Evolutionary conservation across 2,329 filamentous ascomycete genomes (phyloP), one percentile per base, ranked within the genome.

Genomic region (Ophiostoma sp.): DNA sequence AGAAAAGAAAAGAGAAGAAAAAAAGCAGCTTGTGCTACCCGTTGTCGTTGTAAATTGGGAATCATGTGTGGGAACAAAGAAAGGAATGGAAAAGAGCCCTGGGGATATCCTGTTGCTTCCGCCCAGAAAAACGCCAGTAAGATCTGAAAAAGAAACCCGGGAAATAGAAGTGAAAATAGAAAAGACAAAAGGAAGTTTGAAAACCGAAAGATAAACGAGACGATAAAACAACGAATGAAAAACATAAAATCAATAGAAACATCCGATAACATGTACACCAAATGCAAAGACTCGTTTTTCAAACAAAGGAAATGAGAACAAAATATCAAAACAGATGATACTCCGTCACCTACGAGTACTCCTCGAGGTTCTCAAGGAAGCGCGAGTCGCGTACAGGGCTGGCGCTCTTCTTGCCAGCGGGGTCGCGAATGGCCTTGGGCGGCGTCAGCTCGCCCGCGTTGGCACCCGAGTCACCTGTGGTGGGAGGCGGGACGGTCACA

Each of bases 351-450:
- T 61, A 70, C 31, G 28, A 55, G 28, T 36, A 48, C 31, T 75
- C 77, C 70, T 81, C 79, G 64, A 88, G 80, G 66, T 85, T 83
- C 81, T 88, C 87, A 31, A 82, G 80, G 78, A 89, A 89, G 77
- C 81, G 85, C 39, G 85, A 85, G 75, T 83, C 84, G 74, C 86
- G 80, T 7, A 80, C 81, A 22, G 85, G 85, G 78, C 84, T 86
- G 50, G 79, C 79, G 59, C 80, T 80, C 76, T 74, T 77, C 74
- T 74, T 73, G 45, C 57, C n/a, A 2, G 77, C 76, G 36, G 77
- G 77, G 50, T 81, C 80, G 48, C 70, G 74, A 25, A 77, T 74
- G 17, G 73, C 69, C 25, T 64, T 70, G 64, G 78, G 77, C 70
- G 76, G 76, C 61, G 73, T 71, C 6, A 77, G 22, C 48, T 81